These are phyloP conservation scores for Diddensiella transvaalensis DNA, from an alignment of 805 yeast species.

Conservation along the genomic window DNA sequence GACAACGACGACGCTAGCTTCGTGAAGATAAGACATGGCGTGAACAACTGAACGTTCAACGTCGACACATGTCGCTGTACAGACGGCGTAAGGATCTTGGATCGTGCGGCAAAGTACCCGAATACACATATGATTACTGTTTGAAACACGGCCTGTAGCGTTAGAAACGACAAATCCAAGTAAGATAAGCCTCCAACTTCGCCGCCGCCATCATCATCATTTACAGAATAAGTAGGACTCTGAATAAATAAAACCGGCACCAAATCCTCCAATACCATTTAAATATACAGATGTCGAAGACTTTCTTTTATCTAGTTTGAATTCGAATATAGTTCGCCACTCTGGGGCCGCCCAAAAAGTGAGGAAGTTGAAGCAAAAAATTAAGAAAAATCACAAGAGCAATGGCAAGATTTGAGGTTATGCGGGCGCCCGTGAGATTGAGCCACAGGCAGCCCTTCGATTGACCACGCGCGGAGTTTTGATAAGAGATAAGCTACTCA, in stretches of 20 bases:
- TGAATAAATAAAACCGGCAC: not conserved
- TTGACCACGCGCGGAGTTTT: too few relatives aligned
- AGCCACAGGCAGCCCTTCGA: too few relatives aligned
- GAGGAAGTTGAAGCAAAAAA: too few relatives aligned
- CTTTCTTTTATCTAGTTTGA: too few relatives aligned
- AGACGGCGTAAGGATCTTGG: constrained; percentile 61
- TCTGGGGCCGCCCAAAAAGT: too few relatives aligned
- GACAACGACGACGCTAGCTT: constrained; percentile 69
- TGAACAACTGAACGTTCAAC: constrained; percentile 85
- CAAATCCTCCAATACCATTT: not conserved
- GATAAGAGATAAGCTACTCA: too few relatives aligned
- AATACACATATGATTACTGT: constrained; percentile 82
- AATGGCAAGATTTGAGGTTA: too few relatives aligned
- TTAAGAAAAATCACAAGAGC: too few relatives aligned
- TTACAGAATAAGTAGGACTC: not conserved
- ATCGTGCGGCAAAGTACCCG: constrained; percentile 79
- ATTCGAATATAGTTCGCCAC: too few relatives aligned
- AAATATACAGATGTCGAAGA: too few relatives aligned
- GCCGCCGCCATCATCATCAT: not conserved
- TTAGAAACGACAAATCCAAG: constrained; percentile 50
- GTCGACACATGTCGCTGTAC: constrained; percentile 76
- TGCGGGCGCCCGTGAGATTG: too few relatives aligned
- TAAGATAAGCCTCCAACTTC: constrained; percentile 27
- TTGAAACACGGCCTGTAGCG: constrained; percentile 88
- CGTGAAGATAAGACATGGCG: constrained; percentile 90